Evolutionary conservation across 2,329 filamentous ascomycete genomes (phyloP).

Genomic region (Fonsecaea pedrosoi): DNA sequence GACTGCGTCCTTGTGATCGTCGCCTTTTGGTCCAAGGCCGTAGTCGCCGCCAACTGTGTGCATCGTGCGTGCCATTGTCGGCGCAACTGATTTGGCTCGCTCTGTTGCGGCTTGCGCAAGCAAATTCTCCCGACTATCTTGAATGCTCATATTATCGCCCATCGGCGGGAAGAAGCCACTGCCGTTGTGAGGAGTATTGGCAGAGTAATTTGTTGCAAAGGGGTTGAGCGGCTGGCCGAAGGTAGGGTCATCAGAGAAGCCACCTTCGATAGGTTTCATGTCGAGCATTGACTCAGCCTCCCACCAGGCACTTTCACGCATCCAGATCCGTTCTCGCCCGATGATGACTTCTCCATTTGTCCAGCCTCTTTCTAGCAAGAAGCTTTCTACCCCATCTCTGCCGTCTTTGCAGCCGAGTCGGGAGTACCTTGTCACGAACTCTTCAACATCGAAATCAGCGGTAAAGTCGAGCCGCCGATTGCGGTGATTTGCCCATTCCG

Average conservation of each 20-base stretch:
- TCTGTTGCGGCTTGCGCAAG: conserved; percentile 64
- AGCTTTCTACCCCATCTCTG: conserved; percentile 89
- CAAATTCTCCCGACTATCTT: conserved; percentile 71
- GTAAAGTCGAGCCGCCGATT: conserved; percentile 94
- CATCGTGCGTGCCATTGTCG: conserved; percentile 67
- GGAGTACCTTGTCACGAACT: conserved; percentile 84
- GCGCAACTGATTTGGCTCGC: conserved; percentile 59
- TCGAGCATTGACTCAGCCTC: conserved; percentile 97
- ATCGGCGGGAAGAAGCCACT: conserved; percentile 71
- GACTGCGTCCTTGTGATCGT: conserved; percentile 75
- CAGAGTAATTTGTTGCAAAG: conserved; percentile 74
- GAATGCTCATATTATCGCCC: conserved; percentile 65
- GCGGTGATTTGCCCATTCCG: conserved; percentile 94
- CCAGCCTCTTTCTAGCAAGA: conserved; percentile 94
- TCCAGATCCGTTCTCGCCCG: conserved; percentile 91
- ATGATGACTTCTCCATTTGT: conserved; percentile 96
- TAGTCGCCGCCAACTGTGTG: conserved; percentile 76
- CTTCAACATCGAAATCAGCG: conserved; percentile 91
- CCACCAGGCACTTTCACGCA: conserved; percentile 95
- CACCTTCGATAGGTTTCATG: conserved; percentile 70
- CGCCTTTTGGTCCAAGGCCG: conserved; percentile 84
- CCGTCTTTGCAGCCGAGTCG: conserved; percentile 87
- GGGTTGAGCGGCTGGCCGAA: conserved; percentile 49
- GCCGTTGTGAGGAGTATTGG: conserved; percentile 61
- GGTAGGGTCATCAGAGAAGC: conserved; percentile 32